Evolutionary conservation across 2,329 filamentous ascomycete species (phyloP).

Genomic region (Diaporthe ilicicola): DNA sequence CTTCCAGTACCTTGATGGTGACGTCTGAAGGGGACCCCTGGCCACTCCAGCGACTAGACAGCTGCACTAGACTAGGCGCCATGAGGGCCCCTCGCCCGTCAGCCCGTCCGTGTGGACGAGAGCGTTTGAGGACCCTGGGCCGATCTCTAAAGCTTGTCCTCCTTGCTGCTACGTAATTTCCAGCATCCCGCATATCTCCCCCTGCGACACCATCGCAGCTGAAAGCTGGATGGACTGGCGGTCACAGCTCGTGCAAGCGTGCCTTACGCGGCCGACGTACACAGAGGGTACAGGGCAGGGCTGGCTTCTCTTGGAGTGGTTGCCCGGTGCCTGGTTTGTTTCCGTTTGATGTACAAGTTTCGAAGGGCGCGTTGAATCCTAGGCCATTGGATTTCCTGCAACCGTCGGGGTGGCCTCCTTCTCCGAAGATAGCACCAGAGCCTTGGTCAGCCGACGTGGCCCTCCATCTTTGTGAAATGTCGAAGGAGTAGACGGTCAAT

Average conservation of each 20-base stretch:
- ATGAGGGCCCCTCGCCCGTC: conserved; percentile 15
- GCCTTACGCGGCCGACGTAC: conserved; percentile 30
- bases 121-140: conserved; percentile 16
- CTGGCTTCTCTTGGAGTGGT: conserved; percentile 24
- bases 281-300: conserved; percentile 23
- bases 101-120: conserved; percentile 1
- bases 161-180: conserved; percentile 21
- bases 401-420: neutral
- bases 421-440: neutral
- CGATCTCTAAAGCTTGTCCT: conserved; percentile 21
- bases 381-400: conserved; percentile 26
- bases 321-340: conserved; percentile 25
- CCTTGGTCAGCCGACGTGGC: neutral
- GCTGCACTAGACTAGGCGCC: neutral
- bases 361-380: conserved; percentile 14
- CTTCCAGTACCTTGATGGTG: conserved; percentile 23
- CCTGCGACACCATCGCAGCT: conserved; percentile 21
- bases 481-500: neutral
- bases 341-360: conserved; percentile 26
- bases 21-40: conserved; percentile 19
- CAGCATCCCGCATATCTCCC: conserved; percentile 10
- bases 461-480: neutral
- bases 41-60: conserved; percentile 8
- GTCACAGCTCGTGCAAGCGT: conserved; percentile 31
- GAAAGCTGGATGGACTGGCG: conserved; percentile 23